Base-by-base conservation (phyloP, 2,329 filamentous ascomycete genomes). In the Graphium sp. region DNA sequence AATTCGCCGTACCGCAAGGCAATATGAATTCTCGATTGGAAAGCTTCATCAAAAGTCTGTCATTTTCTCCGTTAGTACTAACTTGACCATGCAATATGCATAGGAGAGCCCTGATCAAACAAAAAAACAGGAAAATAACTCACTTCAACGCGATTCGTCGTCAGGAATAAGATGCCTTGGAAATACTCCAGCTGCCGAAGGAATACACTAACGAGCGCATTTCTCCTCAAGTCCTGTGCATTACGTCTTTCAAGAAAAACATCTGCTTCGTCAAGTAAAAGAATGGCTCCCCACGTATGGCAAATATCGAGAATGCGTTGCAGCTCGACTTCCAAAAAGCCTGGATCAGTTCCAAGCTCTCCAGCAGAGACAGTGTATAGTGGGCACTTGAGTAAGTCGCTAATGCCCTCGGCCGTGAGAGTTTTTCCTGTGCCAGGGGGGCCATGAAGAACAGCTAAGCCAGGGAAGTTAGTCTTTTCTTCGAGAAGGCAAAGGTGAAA, bases 11-110 rank as follows among this genome's bases (percentile, higher is more conserved):
- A 93, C 17, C 78, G 66, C 7, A 93, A 58, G 0, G 82, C 80
- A 40, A 92, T 75, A 47, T 92, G 82, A 35, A 92, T 91, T 15
- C 84, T 71, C 7, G 74, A 81, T 45, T 89, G 79, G 59, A 92
- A 92, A 1, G 84, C 84, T 35, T 89, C 81, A 41, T 93, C 84
- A 42, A 93, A 91, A 0, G 80, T 85, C 56, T 75, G 32, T 7
- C 18, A 29, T 28, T 23, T 12, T 14, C 6, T 8, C 6, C 10
- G 12, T 4, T 15, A 11, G n/a, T 23, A 18, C 25, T 24, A 30
- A 22, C 5, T 18, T 20, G 6, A 14, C 15, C 18, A 10, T n/a
- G 9, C 7, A 7, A 14, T 7, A 10, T 5, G 8, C 17, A n/a
- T n/a, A n/a, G 13, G 27, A 9, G 4, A 11, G 7, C 16, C 24